phyloP scores from a whole-genome alignment of 2,329 filamentous ascomycete species.

The Trichophyton verrucosum region DNA sequence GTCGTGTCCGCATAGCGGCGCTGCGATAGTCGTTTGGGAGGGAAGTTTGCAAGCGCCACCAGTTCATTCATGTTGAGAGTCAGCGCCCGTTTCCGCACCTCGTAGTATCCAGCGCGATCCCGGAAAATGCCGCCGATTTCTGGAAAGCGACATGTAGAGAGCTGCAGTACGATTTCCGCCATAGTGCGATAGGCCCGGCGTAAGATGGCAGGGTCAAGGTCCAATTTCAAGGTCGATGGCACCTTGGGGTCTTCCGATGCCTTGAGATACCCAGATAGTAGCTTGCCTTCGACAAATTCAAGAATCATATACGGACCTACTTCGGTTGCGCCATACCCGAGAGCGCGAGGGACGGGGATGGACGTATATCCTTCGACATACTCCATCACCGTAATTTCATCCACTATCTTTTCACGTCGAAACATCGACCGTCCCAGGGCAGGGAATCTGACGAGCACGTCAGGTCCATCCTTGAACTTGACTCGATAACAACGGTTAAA shows the following conservation, averaged over 20 bases:
- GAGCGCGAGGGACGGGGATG: slow-evolving; percentile 18
- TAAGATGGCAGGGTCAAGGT: slow-evolving; percentile 8
- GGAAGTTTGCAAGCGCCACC: slow-evolving; percentile 8
- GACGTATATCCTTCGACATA: slow-evolving; percentile 18
- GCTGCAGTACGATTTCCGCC: slow-evolving; percentile 12
- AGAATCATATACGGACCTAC: slow-evolving; percentile 20
- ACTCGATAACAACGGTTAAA: slow-evolving; percentile 16
- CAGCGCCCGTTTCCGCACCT: slow-evolving; percentile 7
- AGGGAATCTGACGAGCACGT: slow-evolving; percentile 14
- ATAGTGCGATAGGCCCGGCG: slow-evolving; percentile 13
- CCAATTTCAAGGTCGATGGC: slow-evolving; percentile 8
- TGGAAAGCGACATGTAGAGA: slow-evolving; percentile 12
- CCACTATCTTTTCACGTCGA: slow-evolving; percentile 12
- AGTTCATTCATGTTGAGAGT: slow-evolving; percentile 13
- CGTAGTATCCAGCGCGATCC: background rate
- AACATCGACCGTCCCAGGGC: slow-evolving; percentile 11
- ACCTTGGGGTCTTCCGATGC: slow-evolving; percentile 10
- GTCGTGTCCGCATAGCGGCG: background rate
- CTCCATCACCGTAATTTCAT: slow-evolving; percentile 11
- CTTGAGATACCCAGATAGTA: slow-evolving; percentile 17
- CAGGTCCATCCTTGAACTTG: slow-evolving; percentile 10
- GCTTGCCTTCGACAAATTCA: slow-evolving; percentile 18
- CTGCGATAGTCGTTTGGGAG: slow-evolving; percentile 2
- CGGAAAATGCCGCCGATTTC: slow-evolving; percentile 11
- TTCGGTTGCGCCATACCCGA: slow-evolving; percentile 15